Evolutionary conservation across 2,329 filamentous ascomycete genomes (phyloP).

Genomic region (Aspergillus chevalieri): DNA sequence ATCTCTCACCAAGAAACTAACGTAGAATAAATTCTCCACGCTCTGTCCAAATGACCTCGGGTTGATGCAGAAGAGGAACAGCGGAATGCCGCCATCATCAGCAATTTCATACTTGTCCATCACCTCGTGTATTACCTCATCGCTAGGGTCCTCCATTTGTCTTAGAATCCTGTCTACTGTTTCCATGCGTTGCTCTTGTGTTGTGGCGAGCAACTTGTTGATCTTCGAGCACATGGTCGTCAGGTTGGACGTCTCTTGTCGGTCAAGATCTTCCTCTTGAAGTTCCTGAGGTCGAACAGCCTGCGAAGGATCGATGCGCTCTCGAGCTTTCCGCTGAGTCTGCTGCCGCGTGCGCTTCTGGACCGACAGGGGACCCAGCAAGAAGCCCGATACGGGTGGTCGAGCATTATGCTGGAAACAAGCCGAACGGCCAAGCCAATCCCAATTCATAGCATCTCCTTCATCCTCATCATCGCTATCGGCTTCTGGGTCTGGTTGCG

Average conservation of each 20-base stretch:
- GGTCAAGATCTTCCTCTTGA: slow-evolving; percentile 64
- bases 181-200: slow-evolving; percentile 41
- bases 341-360: slow-evolving; percentile 74
- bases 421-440: slow-evolving; percentile 69
- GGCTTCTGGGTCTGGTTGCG: slow-evolving; percentile 40
- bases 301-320: slow-evolving; percentile 61
- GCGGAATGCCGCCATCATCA: slow-evolving; percentile 63
- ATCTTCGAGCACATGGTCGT: slow-evolving; percentile 75
- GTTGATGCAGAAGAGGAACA: slow-evolving; percentile 86
- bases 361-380: slow-evolving; percentile 81
- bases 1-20: slow-evolving; percentile 89
- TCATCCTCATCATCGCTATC: slow-evolving; percentile 60
- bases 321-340: slow-evolving; percentile 63
- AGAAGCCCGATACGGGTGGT: slow-evolving; percentile 72
- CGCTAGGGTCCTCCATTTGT: slow-evolving; percentile 23
- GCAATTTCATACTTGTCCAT: slow-evolving; percentile 63
- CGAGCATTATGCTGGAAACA: slow-evolving; percentile 67
- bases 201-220: slow-evolving; percentile 50
- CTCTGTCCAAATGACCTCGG: slow-evolving; percentile 88
- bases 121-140: slow-evolving; percentile 42
- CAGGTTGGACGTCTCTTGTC: slow-evolving; percentile 71
- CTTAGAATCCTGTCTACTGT: slow-evolving; percentile 42
- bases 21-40: slow-evolving; percentile 93
- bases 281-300: slow-evolving; percentile 72
- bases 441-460: slow-evolving; percentile 80